A percentile compares a stretch with the other conserved stretches of the same genome.
These are phyloP conservation scores for Excoecaria agallocha DNA, from an alignment of 345 rosid species.

Conservation along the genomic window DNA sequence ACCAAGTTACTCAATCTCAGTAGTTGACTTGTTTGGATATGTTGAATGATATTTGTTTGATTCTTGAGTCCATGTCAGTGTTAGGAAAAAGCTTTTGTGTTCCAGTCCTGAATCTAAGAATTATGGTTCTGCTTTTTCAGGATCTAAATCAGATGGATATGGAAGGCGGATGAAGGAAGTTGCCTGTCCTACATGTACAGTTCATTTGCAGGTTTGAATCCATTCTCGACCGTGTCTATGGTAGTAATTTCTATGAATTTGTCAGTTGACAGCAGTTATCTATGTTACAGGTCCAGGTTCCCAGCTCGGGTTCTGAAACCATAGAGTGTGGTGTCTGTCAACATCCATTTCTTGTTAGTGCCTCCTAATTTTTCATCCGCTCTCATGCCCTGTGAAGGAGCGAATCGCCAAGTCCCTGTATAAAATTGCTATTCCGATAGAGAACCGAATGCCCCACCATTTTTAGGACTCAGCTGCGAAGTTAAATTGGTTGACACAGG, in stretches of 20 bases:
- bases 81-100: too few relatives aligned
- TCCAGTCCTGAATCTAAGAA: too few relatives aligned
- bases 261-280: background rate
- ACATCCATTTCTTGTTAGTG: slow-evolving; percentile 90
- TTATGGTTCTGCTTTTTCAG: slow-evolving; percentile 29
- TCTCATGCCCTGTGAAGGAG: background rate
- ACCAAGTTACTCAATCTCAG: background rate
- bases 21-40: too few relatives aligned
- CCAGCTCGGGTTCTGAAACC: slow-evolving; percentile 95
- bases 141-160: slow-evolving; percentile 61
- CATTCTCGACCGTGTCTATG: background rate
- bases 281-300: slow-evolving; percentile 85
- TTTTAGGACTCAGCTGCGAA: background rate
- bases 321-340: slow-evolving; percentile 99
- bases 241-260: background rate
- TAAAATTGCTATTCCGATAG: background rate
- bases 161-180: slow-evolving; percentile 95
- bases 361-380: slow-evolving; percentile 42
- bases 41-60: too few relatives aligned
- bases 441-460: background rate
- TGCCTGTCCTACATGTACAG: slow-evolving; percentile 97
- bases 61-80: too few relatives aligned
- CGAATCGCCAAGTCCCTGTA: background rate
- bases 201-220: slow-evolving; percentile 80
- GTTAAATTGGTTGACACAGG: background rate